Percentiles rank a stretch among this genome's conserved stretches.
Evolutionary conservation across 176 grass and related monocot genomes (phyloP).

Genomic region (Oryza australiensis): DNA sequence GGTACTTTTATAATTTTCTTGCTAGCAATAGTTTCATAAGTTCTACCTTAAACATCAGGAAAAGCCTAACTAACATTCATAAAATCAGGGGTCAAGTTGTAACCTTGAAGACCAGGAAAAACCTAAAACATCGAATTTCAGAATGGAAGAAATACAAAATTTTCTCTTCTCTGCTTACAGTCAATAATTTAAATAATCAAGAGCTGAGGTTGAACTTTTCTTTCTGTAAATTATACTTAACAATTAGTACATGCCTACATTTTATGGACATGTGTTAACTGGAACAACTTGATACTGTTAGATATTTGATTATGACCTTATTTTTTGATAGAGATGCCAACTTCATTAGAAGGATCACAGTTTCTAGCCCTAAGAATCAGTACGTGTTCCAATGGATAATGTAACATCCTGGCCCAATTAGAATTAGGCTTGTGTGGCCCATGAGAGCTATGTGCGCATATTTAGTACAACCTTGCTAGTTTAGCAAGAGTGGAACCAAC

Average conservation of each 20-base stretch:
- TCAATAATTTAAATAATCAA: background rate
- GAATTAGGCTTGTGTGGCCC: too few species aligned
- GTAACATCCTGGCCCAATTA: too few species aligned
- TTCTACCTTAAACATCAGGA: background rate
- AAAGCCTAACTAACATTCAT: background rate
- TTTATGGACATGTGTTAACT: too few species aligned
- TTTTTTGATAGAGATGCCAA: background rate
- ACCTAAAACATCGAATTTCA: background rate
- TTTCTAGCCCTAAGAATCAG: conserved; percentile 2
- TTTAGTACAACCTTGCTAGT: too few species aligned
- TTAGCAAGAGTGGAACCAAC: too few species aligned
- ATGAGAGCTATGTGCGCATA: too few species aligned
- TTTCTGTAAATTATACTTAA: too few species aligned
- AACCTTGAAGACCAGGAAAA: conserved; percentile 2
- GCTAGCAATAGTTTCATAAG: background rate
- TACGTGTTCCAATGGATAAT: background rate
- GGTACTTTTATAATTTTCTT: background rate
- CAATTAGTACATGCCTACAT: too few species aligned
- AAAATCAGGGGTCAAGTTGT: background rate
- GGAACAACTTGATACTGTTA: background rate
- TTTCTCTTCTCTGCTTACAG: background rate
- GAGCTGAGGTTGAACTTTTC: background rate
- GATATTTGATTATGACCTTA: background rate
- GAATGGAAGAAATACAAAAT: background rate
- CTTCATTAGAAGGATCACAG: background rate